These are phyloP conservation scores for Trichoderma reesei DNA, from an alignment of 495 filamentous ascomycete species.

Conservation along the genomic window DNA sequence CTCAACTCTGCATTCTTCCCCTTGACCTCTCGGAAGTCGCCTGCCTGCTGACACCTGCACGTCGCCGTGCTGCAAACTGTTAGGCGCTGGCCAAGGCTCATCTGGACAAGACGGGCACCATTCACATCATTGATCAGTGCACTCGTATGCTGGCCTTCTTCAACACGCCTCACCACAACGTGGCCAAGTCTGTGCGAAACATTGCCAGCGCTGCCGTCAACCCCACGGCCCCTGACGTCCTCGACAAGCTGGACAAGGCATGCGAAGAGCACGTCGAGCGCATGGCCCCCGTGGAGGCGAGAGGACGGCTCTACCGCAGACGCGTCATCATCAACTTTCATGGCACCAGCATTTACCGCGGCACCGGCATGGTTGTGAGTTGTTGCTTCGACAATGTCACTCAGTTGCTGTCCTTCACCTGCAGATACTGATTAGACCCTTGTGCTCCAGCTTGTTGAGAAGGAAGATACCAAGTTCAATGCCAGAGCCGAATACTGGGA, in stretches of 20 bases:
- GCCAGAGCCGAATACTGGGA: not conserved
- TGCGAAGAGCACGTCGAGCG: not conserved
- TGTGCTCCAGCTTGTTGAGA: not conserved
- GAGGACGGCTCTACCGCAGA: not conserved
- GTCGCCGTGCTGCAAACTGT: not conserved
- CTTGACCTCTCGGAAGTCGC: not conserved
- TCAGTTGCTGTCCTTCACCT: not conserved
- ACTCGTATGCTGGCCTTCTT: not conserved
- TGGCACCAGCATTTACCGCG: not conserved
- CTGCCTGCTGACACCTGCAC: not conserved
- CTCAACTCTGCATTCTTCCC: not conserved
- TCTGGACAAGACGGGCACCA: not conserved
- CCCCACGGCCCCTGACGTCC: not conserved
- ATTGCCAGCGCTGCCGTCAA: not conserved
- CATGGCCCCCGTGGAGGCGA: not conserved
- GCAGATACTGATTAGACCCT: not conserved
- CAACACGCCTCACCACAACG: conserved; percentile 1
- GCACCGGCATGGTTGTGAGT: not conserved
- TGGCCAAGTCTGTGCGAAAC: not conserved
- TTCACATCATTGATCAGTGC: not conserved
- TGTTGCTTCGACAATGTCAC: not conserved
- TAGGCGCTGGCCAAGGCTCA: not conserved
- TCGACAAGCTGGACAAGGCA: not conserved
- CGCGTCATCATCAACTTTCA: not conserved
- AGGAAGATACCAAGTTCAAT: not conserved